phyloP scores from a whole-genome alignment of 176 grass and related monocot genomes.

The Panicum miliaceum region DNA sequence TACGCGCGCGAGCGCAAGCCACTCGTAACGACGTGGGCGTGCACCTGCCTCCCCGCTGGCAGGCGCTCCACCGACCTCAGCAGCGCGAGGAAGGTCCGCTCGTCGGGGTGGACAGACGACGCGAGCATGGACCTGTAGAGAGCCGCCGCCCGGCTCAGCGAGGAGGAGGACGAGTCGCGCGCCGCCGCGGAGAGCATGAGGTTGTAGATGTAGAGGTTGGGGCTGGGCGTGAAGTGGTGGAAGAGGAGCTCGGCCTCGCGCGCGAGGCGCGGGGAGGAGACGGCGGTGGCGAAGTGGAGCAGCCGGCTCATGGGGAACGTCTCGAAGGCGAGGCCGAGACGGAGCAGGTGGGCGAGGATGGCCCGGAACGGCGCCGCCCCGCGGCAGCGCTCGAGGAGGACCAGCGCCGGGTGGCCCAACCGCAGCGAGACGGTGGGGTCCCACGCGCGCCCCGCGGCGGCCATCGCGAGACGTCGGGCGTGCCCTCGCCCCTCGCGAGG shows the following conservation, averaged over 20 bases:
- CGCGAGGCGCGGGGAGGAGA: conserved; percentile 36
- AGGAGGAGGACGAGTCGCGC: conserved; percentile 1
- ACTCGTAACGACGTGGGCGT: conserved; percentile 47
- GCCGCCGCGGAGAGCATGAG: conserved; percentile 50
- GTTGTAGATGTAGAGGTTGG: conserved; percentile 65
- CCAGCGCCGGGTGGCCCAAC: conserved; percentile 53
- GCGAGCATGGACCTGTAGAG: conserved; percentile 55
- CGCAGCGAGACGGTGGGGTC: conserved; percentile 57
- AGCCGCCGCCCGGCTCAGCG: background rate
- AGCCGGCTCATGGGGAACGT: conserved; percentile 70
- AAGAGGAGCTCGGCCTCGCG: conserved; percentile 50
- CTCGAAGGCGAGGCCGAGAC: conserved; percentile 46
- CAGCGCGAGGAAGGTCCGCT: conserved; percentile 58
- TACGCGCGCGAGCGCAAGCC: conserved; percentile 44
- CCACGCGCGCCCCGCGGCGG: conserved; percentile 37
- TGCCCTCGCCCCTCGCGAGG: background rate
- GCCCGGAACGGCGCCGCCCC: conserved; percentile 36
- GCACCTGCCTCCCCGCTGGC: conserved; percentile 46
- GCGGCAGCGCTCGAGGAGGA: conserved; percentile 59
- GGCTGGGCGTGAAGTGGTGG: conserved; percentile 57
- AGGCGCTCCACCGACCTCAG: conserved; percentile 44
- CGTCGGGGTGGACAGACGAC: conserved; percentile 32
- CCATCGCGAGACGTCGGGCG: conserved; percentile 4
- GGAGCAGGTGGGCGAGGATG: conserved; percentile 62
- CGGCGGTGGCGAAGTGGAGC: conserved; percentile 53